A percentile compares a stretch with the other conserved stretches of the same genome.
phyloP scores from a whole-genome alignment of 306 rosid species.

The Glycine latifolia region DNA sequence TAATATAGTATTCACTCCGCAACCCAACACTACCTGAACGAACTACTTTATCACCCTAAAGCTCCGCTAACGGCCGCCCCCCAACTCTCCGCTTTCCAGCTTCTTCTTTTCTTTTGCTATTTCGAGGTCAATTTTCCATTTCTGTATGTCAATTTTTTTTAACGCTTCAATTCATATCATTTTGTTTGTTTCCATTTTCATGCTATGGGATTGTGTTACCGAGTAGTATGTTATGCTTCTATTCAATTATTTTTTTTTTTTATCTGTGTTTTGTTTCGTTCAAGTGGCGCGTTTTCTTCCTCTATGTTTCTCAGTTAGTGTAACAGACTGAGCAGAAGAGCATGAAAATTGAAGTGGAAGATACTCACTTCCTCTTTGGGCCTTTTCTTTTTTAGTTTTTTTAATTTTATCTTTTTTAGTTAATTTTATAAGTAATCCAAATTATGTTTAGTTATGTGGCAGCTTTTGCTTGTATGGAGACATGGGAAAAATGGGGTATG shows the following conservation, averaged over 20 bases:
- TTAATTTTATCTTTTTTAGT: no score
- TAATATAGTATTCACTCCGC: background rate
- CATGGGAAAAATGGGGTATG: conserved; percentile 15
- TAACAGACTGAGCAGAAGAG: background rate
- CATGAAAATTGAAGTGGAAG: background rate
- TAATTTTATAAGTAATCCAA: no score
- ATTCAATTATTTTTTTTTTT: background rate
- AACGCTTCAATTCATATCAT: background rate
- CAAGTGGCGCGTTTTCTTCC: background rate
- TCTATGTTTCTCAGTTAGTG: conserved; percentile 16
- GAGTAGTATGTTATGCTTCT: background rate
- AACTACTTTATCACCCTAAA: conserved; percentile 32
- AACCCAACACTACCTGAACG: conserved; percentile 5
- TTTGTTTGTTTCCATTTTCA: background rate
- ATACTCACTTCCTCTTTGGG: no score
- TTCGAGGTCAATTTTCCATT: conserved; percentile 4
- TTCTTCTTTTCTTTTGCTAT: background rate
- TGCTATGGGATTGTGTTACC: background rate
- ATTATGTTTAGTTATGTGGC: background rate
- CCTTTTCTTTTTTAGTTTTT: no score
- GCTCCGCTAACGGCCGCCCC: conserved; percentile 34
- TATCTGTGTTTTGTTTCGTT: background rate
- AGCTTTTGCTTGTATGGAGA: conserved; percentile 23
- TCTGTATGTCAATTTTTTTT: background rate
- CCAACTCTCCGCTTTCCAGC: background rate